phyloP scores from a whole-genome alignment of 768 basidiomycete genomes.

The Botryobasidium botryosum region DNA sequence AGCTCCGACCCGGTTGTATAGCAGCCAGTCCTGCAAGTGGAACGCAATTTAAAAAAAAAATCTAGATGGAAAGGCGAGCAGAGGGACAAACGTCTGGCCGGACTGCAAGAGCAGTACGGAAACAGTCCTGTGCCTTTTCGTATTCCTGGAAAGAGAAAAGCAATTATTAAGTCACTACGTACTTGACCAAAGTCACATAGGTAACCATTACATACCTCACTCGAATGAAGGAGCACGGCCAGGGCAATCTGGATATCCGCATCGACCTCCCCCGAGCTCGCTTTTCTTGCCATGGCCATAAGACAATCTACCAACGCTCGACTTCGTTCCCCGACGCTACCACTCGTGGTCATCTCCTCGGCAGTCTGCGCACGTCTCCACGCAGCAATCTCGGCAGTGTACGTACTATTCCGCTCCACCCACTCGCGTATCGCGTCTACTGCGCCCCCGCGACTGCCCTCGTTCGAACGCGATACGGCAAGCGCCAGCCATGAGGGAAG shows the following conservation, averaged over 20 bases:
- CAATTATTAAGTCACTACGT: not conserved
- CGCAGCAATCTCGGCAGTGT: conserved; percentile 27
- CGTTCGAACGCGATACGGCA: conserved; percentile 82
- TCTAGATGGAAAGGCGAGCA: not conserved
- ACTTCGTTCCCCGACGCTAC: conserved; percentile 14
- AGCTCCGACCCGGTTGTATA: conserved; percentile 89
- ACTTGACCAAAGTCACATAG: not conserved
- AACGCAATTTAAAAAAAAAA: conserved; percentile 11
- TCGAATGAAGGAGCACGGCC: conserved; percentile 75
- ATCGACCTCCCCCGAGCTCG: conserved; percentile 48
- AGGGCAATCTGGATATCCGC: conserved; percentile 92
- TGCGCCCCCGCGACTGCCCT: conserved; percentile 55
- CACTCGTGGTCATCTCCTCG: conserved; percentile 27
- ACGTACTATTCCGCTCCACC: conserved; percentile 48
- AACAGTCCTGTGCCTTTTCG: conserved; percentile 85
- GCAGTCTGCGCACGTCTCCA: conserved; percentile 21
- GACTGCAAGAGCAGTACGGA: conserved; percentile 69
- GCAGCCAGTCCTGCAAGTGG: conserved; percentile 56
- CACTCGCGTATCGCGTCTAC: conserved; percentile 73
- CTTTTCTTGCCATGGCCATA: conserved; percentile 59
- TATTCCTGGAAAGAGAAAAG: conserved; percentile 47
- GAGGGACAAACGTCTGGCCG: conserved; percentile 55
- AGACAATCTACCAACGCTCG: conserved; percentile 50
- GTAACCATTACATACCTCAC: conserved; percentile 39
- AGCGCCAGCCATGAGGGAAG: conserved; percentile 80